Evolutionary conservation across 75 land plant genomes (phyloP), one percentile per base, ranked within the genome.

Genomic region (Cunninghamia lanceolata): DNA sequence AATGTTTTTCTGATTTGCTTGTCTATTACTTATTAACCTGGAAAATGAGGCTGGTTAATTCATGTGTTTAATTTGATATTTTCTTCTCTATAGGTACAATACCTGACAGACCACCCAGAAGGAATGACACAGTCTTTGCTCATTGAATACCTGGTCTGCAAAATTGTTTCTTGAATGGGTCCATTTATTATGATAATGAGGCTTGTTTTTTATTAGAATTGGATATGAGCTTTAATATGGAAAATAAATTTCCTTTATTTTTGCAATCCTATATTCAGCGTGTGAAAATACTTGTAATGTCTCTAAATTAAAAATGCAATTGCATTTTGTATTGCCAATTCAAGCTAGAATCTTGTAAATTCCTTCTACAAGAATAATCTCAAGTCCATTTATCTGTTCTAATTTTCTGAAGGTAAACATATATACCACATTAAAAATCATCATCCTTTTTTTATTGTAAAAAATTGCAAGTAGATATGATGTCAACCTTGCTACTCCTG

Each of bases 51-150:
- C 74, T 70, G 10, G 25, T 21, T 15, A 13, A 56, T 63, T 21
- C 7, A 19, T 59, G 68, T 63, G 9, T 80, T 40, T 80, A 80
- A 80, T 13, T 80, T 28, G 32, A 45, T 45, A 28, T 80, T 80
- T 16, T 80, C 50, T 80, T 28, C 50, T 28, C 30, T 80, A 28
- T n/a, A 80, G 82, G 82, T 43, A 28, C 82, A 28, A 80, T 80
- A 38, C 82, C 82, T 45, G 82, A 80, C 47, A 80, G 82, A 40
- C 82, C 82, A n/a, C 82, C 82, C 46, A 80, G 82, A 80, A 80
- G 82, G 82, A 80, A 80, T 80, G 82, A 80, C 52, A 80, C 82
- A 13, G 82, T 80, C 32, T 80, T 80, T 10, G 82, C 82, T n/a
- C 82, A 80, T 34, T 80, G 50, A 80, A 80, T 32, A 2, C 46